phyloP scores from a whole-genome alignment of 2,329 filamentous ascomycete genomes.

The Aureobasidium leucospermi region DNA sequence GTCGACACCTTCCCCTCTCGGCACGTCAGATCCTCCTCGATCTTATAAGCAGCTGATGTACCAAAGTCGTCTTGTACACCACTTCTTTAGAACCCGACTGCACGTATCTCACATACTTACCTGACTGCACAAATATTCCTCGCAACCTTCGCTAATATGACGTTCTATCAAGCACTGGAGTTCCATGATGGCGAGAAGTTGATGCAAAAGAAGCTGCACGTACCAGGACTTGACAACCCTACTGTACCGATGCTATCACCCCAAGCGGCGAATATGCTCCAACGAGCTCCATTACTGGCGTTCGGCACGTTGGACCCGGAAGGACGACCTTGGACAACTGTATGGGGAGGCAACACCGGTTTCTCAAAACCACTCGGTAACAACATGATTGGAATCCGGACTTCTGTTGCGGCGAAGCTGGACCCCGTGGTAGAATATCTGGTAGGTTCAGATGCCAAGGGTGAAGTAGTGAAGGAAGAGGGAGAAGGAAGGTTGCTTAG shows the following conservation, averaged over 20 bases:
- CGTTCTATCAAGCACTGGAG: slow-evolving; percentile 37
- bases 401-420: slow-evolving; percentile 50
- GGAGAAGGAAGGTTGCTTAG: slow-evolving; percentile 49
- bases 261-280: slow-evolving; percentile 54
- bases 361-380: slow-evolving; percentile 58
- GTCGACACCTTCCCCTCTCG: too few relatives aligned
- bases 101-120: too few relatives aligned
- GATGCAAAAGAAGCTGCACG: slow-evolving; percentile 56
- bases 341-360: slow-evolving; percentile 68
- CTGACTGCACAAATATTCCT: too few relatives aligned
- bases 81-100: too few relatives aligned
- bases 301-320: slow-evolving; percentile 63
- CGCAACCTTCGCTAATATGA: slow-evolving; percentile 24
- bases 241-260: slow-evolving; percentile 56
- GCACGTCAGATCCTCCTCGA: too few relatives aligned
- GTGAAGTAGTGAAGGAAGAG: slow-evolving; percentile 35
- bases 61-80: too few relatives aligned
- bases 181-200: slow-evolving; percentile 62
- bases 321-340: slow-evolving; percentile 64
- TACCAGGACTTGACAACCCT: slow-evolving; percentile 57
- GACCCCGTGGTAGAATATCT: slow-evolving; percentile 66
- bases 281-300: slow-evolving; percentile 59
- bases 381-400: slow-evolving; percentile 57
- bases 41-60: too few relatives aligned
- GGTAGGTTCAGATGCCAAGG: slow-evolving; percentile 41